Percentiles rank a stretch among this genome's conserved stretches.
These are phyloP conservation scores for Kitagawia praeruptora DNA, from an alignment of 129 eudicot genomes.

Conservation along the genomic window DNA sequence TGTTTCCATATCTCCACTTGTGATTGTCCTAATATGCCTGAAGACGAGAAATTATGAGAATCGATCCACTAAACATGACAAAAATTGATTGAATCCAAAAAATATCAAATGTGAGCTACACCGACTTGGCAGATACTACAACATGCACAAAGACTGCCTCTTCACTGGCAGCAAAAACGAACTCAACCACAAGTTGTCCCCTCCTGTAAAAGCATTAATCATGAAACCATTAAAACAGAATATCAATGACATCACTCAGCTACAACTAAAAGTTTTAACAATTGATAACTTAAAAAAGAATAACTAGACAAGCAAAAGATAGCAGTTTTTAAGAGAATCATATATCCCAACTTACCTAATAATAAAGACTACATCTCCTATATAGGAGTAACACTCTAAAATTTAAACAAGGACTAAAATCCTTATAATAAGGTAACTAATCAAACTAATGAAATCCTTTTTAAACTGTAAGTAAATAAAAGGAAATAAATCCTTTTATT, in stretches of 20 bases:
- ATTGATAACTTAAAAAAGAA: background rate
- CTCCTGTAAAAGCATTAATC: conserved; percentile 49
- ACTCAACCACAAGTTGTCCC: conserved; percentile 90
- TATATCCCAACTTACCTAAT: background rate
- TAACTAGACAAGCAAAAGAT: background rate
- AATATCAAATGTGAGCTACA: conserved; percentile 11
- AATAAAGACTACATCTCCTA: background rate
- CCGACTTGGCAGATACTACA: conserved; percentile 84
- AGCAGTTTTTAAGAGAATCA: too few relatives aligned
- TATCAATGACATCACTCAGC: background rate
- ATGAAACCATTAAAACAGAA: conserved; percentile 9
- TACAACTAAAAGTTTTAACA: background rate
- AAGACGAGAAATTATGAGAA: conserved; percentile 13
- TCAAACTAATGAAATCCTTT: background rate
- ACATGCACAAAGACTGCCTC: conserved; percentile 86
- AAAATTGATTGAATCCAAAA: background rate
- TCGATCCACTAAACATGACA: background rate
- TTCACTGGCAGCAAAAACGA: conserved; percentile 83
- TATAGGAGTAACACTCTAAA: background rate
- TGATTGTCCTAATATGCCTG: conserved; percentile 82
- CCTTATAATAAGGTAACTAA: background rate
- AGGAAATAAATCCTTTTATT: background rate
- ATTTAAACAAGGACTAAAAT: background rate
- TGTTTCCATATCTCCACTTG: conserved; percentile 66
- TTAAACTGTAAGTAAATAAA: background rate